These are phyloP conservation scores for Mycena chlorophos DNA, from an alignment of 768 basidiomycete genomes.

Conservation along the genomic window DNA sequence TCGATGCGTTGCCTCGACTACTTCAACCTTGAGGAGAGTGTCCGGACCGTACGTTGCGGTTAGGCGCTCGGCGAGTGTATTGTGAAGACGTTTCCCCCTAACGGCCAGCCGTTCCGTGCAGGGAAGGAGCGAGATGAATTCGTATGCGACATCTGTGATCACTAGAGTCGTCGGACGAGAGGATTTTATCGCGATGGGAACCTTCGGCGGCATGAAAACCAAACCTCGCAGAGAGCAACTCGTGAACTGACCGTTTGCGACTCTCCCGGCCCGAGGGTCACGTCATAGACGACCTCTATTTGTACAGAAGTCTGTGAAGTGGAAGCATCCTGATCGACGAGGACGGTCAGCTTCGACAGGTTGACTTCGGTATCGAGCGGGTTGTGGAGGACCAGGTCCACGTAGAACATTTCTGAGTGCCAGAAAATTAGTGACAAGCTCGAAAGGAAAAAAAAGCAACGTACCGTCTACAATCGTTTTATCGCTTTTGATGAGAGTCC, in stretches of 20 bases:
- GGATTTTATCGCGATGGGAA: constrained; percentile 64
- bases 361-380: constrained; percentile 75
- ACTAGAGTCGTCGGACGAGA: constrained; percentile 51
- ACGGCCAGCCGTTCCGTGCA: constrained; percentile 62
- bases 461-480: constrained; percentile 67
- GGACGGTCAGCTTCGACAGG: constrained; percentile 59
- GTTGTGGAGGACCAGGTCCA: constrained; percentile 70
- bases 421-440: not conserved
- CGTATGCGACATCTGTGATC: constrained; percentile 59
- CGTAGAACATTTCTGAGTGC: constrained; percentile 68
- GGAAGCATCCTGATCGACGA: constrained; percentile 39
- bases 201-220: constrained; percentile 34
- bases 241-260: constrained; percentile 54
- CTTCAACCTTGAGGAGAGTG: constrained; percentile 54
- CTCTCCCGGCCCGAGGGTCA: constrained; percentile 64
- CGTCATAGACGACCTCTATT: constrained; percentile 60
- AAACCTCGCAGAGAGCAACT: not conserved
- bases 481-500: constrained; percentile 52
- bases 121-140: constrained; percentile 75
- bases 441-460: constrained; percentile 13
- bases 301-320: constrained; percentile 45
- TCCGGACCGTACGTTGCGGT: constrained; percentile 73
- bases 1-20: constrained; percentile 66
- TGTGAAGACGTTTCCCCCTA: constrained; percentile 76
- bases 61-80: constrained; percentile 70